These are phyloP conservation scores for Gaultheria prostrata DNA, from an alignment of 148 eudicot genomes.

Conservation along the genomic window DNA sequence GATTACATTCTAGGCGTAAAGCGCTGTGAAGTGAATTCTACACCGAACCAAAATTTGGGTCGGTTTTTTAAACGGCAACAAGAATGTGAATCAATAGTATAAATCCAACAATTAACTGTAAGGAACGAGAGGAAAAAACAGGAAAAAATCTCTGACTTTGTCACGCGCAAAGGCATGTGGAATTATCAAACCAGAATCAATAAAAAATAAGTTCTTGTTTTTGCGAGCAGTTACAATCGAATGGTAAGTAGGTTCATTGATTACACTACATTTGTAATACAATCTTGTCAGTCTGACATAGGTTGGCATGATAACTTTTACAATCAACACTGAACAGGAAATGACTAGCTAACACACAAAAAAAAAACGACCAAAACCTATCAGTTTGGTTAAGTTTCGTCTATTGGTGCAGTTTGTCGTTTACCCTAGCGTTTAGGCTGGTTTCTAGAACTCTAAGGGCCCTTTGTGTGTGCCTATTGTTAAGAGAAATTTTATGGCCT, in stretches of 20 bases:
- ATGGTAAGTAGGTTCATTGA: background rate
- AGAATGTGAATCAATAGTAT: background rate
- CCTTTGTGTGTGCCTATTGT: background rate
- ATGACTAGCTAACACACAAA: background rate
- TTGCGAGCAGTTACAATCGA: background rate
- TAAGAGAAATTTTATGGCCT: background rate
- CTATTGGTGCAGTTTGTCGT: background rate
- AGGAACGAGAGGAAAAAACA: background rate
- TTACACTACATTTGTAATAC: background rate
- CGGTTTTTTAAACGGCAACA: background rate
- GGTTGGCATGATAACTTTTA: background rate
- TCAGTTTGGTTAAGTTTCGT: background rate
- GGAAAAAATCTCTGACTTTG: background rate
- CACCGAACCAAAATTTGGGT: background rate
- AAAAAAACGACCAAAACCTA: background rate
- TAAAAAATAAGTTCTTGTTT: background rate
- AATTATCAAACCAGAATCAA: background rate
- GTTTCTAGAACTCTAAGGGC: background rate
- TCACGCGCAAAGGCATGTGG: background rate
- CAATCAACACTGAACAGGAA: background rate
- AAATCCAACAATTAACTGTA: background rate
- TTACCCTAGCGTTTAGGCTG: background rate
- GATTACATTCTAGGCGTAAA: background rate
- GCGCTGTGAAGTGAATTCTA: background rate
- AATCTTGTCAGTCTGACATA: background rate